These are phyloP conservation scores for Myxozyma vanderwaltii DNA, from an alignment of 805 yeast species.

Conservation along the genomic window DNA sequence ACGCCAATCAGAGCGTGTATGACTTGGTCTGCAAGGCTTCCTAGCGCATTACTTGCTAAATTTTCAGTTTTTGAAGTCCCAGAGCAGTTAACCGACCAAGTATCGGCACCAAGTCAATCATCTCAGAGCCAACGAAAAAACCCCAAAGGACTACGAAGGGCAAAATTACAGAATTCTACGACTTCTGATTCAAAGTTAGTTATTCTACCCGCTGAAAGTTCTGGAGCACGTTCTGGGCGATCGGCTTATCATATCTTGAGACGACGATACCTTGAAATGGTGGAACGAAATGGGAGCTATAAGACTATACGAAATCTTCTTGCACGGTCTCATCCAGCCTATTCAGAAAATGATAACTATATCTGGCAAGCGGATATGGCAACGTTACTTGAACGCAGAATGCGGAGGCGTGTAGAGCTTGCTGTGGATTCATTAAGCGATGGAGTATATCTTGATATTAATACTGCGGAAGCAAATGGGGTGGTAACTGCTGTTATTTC, in stretches of 20 bases:
- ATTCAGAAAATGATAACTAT: not conserved
- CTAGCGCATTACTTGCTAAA: slow-evolving; percentile 3
- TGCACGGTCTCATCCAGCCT: not conserved
- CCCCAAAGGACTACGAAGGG: not conserved
- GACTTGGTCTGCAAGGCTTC: slow-evolving; percentile 3
- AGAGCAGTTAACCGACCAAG: not conserved
- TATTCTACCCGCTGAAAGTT: slow-evolving; percentile 1
- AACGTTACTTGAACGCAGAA: slow-evolving; percentile 9
- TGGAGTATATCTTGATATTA: slow-evolving; percentile 2
- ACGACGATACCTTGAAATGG: not conserved
- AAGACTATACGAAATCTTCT: not conserved
- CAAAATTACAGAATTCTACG: not conserved
- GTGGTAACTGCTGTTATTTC: slow-evolving; percentile 2
- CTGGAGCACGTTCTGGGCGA: not conserved
- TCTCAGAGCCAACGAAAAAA: not conserved
- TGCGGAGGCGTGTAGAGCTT: slow-evolving; percentile 3
- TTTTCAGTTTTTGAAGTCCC: slow-evolving; percentile 15
- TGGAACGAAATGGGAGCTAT: not conserved
- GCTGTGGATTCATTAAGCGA: not conserved
- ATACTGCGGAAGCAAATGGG: slow-evolving; percentile 3
- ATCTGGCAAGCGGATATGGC: slow-evolving; percentile 15
- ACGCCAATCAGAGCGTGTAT: slow-evolving; percentile 8
- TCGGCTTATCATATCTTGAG: slow-evolving; percentile 13
- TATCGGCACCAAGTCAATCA: too few species aligned
- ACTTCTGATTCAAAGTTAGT: not conserved